phyloP scores from a whole-genome alignment of 2,329 filamentous ascomycete genomes.

The Apiospora hydei region DNA sequence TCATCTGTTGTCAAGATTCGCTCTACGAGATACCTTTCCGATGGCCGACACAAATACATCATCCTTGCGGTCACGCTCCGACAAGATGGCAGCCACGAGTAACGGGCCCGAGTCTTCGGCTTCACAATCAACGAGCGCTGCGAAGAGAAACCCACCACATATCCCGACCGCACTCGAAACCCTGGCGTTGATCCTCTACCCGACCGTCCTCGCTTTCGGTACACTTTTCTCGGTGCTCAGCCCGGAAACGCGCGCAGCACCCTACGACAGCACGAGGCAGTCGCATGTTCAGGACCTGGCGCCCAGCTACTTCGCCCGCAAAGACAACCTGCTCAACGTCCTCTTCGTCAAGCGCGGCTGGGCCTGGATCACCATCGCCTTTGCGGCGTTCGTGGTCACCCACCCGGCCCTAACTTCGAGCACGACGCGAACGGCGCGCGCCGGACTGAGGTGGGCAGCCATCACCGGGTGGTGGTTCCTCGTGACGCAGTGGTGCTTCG shows the following conservation, averaged over 20 bases:
- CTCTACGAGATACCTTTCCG: conserved; percentile 5
- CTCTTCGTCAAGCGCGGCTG: conserved; percentile 96
- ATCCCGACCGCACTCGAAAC: conserved; percentile 75
- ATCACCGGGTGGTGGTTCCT: conserved; percentile 83
- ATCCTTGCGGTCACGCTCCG: conserved; percentile 36
- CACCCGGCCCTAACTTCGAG: conserved; percentile 62
- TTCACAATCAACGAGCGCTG: conserved; percentile 1
- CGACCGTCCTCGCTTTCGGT: conserved; percentile 79
- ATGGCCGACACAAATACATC: conserved; percentile 34
- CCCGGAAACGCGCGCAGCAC: conserved; percentile 69
- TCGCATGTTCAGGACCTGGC: conserved; percentile 66
- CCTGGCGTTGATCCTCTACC: conserved; percentile 74
- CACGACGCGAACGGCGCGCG: conserved; percentile 58
- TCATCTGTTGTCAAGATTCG: not conserved
- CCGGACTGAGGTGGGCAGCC: conserved; percentile 70
- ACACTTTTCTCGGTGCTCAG: conserved; percentile 82
- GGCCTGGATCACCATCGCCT: conserved; percentile 85
- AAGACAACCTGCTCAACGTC: conserved; percentile 90
- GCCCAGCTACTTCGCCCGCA: conserved; percentile 91
- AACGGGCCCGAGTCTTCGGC: not conserved
- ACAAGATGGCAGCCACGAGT: conserved; percentile 34
- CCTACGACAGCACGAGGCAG: conserved; percentile 69
- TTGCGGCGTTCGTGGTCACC: conserved; percentile 72
- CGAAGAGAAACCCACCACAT: conserved; percentile 59
- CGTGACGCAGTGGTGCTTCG: conserved; percentile 97